phyloP scores from a whole-genome alignment of 1,139 yeast genomes.

The Eremothecium coryli region DNA sequence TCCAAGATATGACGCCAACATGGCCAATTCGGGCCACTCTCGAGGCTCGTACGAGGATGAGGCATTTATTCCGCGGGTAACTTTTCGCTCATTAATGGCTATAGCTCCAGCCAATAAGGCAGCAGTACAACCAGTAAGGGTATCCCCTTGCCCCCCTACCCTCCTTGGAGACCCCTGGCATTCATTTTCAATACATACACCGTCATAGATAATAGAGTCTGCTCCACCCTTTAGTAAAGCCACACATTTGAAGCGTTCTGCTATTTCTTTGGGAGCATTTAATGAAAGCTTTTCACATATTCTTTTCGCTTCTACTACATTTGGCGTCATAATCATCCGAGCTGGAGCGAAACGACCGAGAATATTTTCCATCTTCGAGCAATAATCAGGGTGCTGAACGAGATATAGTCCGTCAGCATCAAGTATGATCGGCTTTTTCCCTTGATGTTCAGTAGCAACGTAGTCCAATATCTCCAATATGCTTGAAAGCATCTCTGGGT shows the following conservation, averaged over 20 bases:
- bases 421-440: slow-evolving; percentile 55
- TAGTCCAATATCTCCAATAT: slow-evolving; percentile 50
- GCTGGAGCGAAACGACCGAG: slow-evolving; percentile 44
- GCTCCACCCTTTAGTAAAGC: slow-evolving; percentile 62
- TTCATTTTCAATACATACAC: slow-evolving; percentile 34
- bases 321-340: slow-evolving; percentile 63
- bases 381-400: slow-evolving; percentile 19
- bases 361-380: slow-evolving; percentile 14
- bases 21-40: slow-evolving; percentile 31
- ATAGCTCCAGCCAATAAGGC: slow-evolving; percentile 44
- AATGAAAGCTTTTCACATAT: slow-evolving; percentile 44
- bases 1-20: slow-evolving; percentile 71
- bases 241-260: slow-evolving; percentile 51
- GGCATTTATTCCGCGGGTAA: slow-evolving; percentile 10
- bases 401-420: slow-evolving; percentile 85
- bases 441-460: slow-evolving; percentile 20
- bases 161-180: slow-evolving; percentile 58
- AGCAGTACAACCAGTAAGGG: slow-evolving; percentile 62
- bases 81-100: slow-evolving; percentile 31
- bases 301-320: slow-evolving; percentile 73
- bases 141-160: slow-evolving; percentile 87
- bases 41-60: slow-evolving; percentile 38
- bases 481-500: slow-evolving; percentile 53
- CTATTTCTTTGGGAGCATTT: slow-evolving; percentile 36
- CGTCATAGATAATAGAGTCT: slow-evolving; percentile 52